Conservation (phyloP, 2,329 filamentous ascomycete genomes). For the Cephalotrichum gorgonifer region DNA sequence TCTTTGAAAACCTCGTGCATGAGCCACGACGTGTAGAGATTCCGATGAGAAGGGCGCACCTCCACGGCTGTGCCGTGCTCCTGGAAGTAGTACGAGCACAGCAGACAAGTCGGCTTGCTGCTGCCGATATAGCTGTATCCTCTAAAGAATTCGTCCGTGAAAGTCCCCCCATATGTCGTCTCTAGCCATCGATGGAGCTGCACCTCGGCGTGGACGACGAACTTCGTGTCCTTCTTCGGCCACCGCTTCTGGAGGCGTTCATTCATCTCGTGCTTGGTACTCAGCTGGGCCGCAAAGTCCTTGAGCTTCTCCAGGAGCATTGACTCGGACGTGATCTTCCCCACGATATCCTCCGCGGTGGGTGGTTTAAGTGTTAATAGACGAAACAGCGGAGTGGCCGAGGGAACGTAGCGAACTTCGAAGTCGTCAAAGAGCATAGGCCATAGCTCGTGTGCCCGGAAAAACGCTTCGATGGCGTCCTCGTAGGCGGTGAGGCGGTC, state of each 20-base stretch:
- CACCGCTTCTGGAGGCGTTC: slow-evolving; percentile 10
- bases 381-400: slow-evolving; percentile 13
- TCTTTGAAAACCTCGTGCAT: slow-evolving; percentile 19
- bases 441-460: slow-evolving; percentile 13
- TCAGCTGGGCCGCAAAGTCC: slow-evolving; percentile 11
- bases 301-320: slow-evolving; percentile 6
- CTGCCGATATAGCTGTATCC: slow-evolving; percentile 25
- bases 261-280: slow-evolving; percentile 15
- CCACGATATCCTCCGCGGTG: slow-evolving; percentile 5
- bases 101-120: slow-evolving; percentile 28
- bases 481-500: slow-evolving; percentile 15
- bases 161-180: background rate
- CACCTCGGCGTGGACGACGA: slow-evolving; percentile 24
- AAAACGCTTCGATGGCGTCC: slow-evolving; percentile 9
- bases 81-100: slow-evolving; percentile 26
- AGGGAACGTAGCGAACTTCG: slow-evolving; percentile 16
- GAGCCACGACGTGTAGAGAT: slow-evolving; percentile 28
- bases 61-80: slow-evolving; percentile 14
- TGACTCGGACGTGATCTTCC: background rate
- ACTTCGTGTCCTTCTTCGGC: slow-evolving; percentile 12
- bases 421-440: slow-evolving; percentile 20
- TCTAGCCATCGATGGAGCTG: slow-evolving; percentile 17
- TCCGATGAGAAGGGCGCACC: slow-evolving; percentile 20
- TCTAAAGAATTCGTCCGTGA: slow-evolving; percentile 16
- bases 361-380: slow-evolving; percentile 10